Evolutionary conservation across 2,329 filamentous ascomycete species (phyloP).

Genomic region (Arachnopeziza araneosa): DNA sequence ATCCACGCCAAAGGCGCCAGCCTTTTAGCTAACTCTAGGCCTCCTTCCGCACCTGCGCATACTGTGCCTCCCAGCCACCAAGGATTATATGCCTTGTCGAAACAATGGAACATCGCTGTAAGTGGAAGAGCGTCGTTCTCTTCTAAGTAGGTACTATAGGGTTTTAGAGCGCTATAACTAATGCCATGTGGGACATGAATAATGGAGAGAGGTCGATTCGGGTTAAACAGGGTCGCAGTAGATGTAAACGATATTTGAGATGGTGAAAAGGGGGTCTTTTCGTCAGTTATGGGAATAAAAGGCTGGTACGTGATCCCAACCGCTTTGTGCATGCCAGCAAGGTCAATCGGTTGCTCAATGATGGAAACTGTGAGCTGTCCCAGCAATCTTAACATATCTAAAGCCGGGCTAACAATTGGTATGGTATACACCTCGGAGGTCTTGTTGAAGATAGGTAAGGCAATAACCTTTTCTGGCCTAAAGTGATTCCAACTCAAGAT

Average conservation of each 20-base stretch:
- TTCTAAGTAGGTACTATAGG: constrained; percentile 54
- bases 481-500: constrained; percentile 68
- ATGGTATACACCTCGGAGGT: constrained; percentile 33
- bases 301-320: constrained; percentile 68
- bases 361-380: constrained; percentile 70
- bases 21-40: constrained; percentile 48
- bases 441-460: constrained; percentile 29
- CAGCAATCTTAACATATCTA: constrained; percentile 44
- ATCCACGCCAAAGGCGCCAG: constrained; percentile 54
- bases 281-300: constrained; percentile 10
- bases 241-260: neutral
- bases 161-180: constrained; percentile 44
- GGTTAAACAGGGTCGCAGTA: constrained; percentile 31
- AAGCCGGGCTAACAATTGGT: constrained; percentile 42
- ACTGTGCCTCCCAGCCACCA: constrained; percentile 58
- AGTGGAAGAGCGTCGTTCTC: constrained; percentile 53
- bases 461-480: constrained; percentile 41
- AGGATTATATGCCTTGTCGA: constrained; percentile 52
- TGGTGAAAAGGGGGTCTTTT: constrained; percentile 3
- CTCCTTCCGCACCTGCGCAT: constrained; percentile 50
- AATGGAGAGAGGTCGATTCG: constrained; percentile 46
- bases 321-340: constrained; percentile 58
- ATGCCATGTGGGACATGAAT: constrained; percentile 63
- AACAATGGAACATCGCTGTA: constrained; percentile 59
- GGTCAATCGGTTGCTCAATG: constrained; percentile 54